phyloP scores from a whole-genome alignment of 2,329 filamentous ascomycete genomes.

The Nemania sp. region DNA sequence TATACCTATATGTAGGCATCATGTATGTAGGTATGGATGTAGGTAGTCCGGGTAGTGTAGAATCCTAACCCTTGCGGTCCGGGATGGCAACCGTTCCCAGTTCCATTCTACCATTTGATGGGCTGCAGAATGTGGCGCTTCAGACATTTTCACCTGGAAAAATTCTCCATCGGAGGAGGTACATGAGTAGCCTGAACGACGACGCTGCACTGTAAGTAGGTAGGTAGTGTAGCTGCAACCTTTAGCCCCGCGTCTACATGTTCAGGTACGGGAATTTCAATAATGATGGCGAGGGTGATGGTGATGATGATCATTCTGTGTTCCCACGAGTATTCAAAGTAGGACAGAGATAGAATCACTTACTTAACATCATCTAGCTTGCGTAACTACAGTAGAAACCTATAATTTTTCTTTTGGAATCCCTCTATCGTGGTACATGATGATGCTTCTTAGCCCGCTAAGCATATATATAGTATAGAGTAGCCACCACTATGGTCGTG shows the following conservation, averaged over 20 bases:
- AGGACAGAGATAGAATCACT: neutral
- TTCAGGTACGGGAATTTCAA: conserved; percentile 23
- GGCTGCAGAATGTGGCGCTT: conserved; percentile 30
- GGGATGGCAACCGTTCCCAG: conserved; percentile 10
- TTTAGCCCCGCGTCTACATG: conserved; percentile 18
- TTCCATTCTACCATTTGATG: conserved; percentile 19
- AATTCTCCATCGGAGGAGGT: conserved; percentile 23
- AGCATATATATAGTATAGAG: neutral
- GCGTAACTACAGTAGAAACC: neutral
- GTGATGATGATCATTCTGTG: too few species aligned
- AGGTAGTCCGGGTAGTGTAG: neutral
- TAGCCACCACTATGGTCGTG: conserved; percentile 17
- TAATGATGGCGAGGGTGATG: too few species aligned
- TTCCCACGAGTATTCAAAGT: neutral
- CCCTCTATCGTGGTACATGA: neutral
- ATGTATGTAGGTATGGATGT: neutral
- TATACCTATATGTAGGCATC: neutral
- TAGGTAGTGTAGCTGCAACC: conserved; percentile 5
- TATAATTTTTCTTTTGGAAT: neutral
- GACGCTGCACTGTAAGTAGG: neutral
- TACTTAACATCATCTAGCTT: neutral
- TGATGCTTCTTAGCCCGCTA: neutral
- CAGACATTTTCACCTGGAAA: conserved; percentile 14
- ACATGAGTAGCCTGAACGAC: conserved; percentile 18
- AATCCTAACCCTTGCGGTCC: conserved; percentile 14